Percentiles rank a stretch among this genome's conserved stretches.
phyloP scores from a whole-genome alignment of 2,329 filamentous ascomycete species.

The Setomelanomma holmii region DNA sequence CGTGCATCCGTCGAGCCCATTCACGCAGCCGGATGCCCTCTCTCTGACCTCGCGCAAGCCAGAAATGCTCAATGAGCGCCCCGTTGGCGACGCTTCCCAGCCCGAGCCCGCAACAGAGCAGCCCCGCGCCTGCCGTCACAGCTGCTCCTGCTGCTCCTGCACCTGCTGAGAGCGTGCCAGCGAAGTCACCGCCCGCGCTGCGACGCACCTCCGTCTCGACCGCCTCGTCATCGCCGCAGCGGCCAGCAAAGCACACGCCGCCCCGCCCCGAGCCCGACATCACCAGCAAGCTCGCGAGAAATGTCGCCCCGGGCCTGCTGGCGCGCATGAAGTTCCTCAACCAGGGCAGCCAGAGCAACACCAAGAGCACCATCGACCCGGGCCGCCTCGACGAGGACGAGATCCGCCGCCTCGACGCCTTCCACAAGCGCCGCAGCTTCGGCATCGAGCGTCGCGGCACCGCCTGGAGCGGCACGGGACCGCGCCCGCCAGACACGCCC shows the following conservation, averaged over 20 bases:
- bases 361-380: slow-evolving; percentile 51
- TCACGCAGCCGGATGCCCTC: slow-evolving; percentile 15
- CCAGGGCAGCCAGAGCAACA: slow-evolving; percentile 42
- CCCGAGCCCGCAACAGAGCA: slow-evolving; percentile 13
- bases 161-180: slow-evolving; percentile 24
- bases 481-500: slow-evolving; percentile 12
- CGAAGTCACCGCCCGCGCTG: slow-evolving; percentile 14
- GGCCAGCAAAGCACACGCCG: slow-evolving; percentile 18
- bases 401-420: slow-evolving; percentile 72
- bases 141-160: slow-evolving; percentile 10
- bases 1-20: slow-evolving; percentile 9
- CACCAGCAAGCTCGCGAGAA: slow-evolving; percentile 46
- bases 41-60: slow-evolving; percentile 24
- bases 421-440: slow-evolving; percentile 63
- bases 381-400: slow-evolving; percentile 75
- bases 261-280: slow-evolving; percentile 30
- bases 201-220: background rate
- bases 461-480: slow-evolving; percentile 68
- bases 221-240: slow-evolving; percentile 15
- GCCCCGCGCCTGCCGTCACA: slow-evolving; percentile 28
- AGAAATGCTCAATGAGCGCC: slow-evolving; percentile 36
- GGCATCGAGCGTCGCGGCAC: slow-evolving; percentile 71
- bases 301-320: slow-evolving; percentile 53
- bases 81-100: slow-evolving; percentile 20
- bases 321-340: slow-evolving; percentile 54